Evolutionary conservation across 345 rosid species (phyloP), one percentile per base, ranked within the genome.

Genomic region (Microcos paniculata): DNA sequence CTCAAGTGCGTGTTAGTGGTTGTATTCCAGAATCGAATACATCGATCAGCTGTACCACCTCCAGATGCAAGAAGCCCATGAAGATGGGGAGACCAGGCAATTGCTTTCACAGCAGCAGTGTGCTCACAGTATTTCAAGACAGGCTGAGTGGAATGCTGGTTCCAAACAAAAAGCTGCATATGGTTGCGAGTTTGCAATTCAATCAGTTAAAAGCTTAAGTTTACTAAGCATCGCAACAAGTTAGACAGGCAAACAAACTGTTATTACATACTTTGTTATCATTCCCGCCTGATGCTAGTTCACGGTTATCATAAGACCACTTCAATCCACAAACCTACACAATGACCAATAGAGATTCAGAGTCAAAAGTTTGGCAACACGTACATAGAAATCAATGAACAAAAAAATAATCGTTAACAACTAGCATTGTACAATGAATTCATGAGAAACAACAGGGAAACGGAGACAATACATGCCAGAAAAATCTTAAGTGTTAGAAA

Each of bases 31-130:
- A 96, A 96, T 21, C 99, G 94, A 76, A 94, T 92, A 79, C 98
- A 96, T 45, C 97, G 88, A 75, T 94, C 99, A 71, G 97, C 97
- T 48, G 98, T 94, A 70, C 99, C 99, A 31, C 99, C 99, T 30
- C 99, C 99, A 6, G 98, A 96, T 59, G 99, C 99, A 79, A 96
- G 97, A 79, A 96, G 92, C 68, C 99, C 99, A 51, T 92, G 89
- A 69, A 94, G 91, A 89, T 94, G 98, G 0, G 99, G 99, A 13
- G 99, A 96, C 99, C 99, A 96, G 1, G 99, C 97, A 82, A 96
- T 96, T 74, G 99, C 99, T 87, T 96, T 96, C 33, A 96, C 99
- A 43, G 99, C 99, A 33, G 99, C 99, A 51, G 96, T 87, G 83
- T 96, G 99, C 73, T 91, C 99, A 77, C 94, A 85, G 85, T 87